Base-by-base conservation (phyloP, 2,329 filamentous ascomycete species). In the Phialocephala sp. region DNA sequence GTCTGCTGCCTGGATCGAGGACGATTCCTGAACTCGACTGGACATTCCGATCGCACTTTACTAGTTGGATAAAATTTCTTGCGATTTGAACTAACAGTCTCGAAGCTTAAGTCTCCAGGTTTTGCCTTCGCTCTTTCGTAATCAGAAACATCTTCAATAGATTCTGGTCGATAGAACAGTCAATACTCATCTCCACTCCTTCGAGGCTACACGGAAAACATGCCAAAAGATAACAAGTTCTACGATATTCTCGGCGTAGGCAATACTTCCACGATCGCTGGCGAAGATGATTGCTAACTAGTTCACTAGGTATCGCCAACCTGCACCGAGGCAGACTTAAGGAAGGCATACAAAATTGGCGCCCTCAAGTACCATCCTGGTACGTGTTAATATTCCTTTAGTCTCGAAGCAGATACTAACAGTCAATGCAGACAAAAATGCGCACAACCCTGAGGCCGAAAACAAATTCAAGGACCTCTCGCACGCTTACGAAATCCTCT, bases 391-490 rank as follows among this genome's bases (percentile, higher is more conserved):
- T 36, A 64, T 14, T 45, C 45, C 57, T 45, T 45, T 35, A 59
- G 58, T 41, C 45, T 4, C 32, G 39, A 32, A 8, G 57, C n/a
- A 57, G 20, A 39, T 20, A 60, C 61, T 76, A 66, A 73, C 54
- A 20, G 18, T 27, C 11, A 9, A 18, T 63, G 43, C 72, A 96
- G 94, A 99, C 81, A 99, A 99, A 87, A 99, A 99, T 81, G 88
- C 90, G 71, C 89, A 95, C 83, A 96, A 97, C 83, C 93, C 94
- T 47, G 91, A 89, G 32, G 94, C 95, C 60, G 93, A 94, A 74
- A 93, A 97, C 68, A 99, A 97, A 81, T 99, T 99, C 89, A 98
- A 99, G 84, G 94, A 97, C 76, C 86, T 97, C 68, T 97, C 93
- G 71, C 90, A 94, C 77, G 95, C 95, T 68, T 99, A 98, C 81